A percentile compares a stretch with the other conserved stretches of the same genome.
Evolutionary conservation across 345 rosid species (phyloP).

Genomic region (Populus pruinosa): DNA sequence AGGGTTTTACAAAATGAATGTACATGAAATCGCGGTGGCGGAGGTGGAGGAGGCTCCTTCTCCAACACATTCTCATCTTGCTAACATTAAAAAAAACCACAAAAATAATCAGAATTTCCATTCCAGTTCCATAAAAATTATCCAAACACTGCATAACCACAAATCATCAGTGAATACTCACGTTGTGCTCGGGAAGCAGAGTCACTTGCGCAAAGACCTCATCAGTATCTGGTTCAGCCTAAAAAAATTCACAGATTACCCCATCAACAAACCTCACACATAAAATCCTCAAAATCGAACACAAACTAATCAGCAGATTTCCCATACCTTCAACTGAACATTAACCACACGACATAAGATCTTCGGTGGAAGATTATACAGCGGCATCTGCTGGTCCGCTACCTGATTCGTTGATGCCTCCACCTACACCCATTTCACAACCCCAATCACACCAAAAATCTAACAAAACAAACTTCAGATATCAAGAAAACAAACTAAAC

Average conservation of each 20-base stretch:
- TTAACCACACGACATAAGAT: constrained; percentile 48
- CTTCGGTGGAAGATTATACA: constrained; percentile 37
- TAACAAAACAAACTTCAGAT: background rate
- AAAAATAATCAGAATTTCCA: background rate
- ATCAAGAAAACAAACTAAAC: background rate
- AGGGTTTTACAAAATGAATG: constrained; percentile 54
- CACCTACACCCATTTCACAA: constrained; percentile 21
- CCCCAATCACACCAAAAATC: background rate
- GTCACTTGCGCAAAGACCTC: constrained; percentile 57
- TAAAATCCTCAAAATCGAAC: background rate
- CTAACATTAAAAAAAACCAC: constrained; percentile 14
- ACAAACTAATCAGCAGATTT: background rate
- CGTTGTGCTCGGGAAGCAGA: constrained; percentile 39
- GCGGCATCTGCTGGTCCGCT: constrained; percentile 43
- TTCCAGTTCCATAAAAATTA: background rate
- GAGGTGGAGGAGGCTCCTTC: constrained; percentile 28
- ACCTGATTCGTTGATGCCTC: constrained; percentile 54
- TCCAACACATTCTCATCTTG: constrained; percentile 34
- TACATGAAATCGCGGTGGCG: constrained; percentile 32
- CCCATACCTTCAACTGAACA: constrained; percentile 38
- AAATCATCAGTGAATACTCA: constrained; percentile 14
- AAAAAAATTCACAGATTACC: background rate
- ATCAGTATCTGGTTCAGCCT: constrained; percentile 60
- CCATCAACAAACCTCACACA: background rate
- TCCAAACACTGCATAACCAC: background rate